Evolutionary conservation across 2,329 filamentous ascomycete species (phyloP), one percentile per base, ranked within the genome.

Genomic region (Ascochyta clinopodiicola): DNA sequence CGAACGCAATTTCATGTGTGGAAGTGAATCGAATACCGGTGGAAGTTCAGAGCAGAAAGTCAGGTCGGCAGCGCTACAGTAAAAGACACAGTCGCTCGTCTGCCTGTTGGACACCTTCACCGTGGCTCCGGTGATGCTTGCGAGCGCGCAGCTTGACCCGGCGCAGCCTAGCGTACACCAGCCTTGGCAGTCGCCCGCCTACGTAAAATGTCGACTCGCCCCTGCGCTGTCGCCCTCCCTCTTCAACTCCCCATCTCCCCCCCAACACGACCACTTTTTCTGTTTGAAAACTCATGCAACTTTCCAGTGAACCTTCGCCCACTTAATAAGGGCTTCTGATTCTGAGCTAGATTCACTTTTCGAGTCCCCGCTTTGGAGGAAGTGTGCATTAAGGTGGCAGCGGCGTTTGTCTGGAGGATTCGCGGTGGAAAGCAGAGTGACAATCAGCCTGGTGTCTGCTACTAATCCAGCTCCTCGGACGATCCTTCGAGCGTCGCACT

Each of bases 291-390:
- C 64, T 59, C 63, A 72, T 74, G 70, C 64, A 67, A 67, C 70
- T 73, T 67, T 62, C 70, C 64, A 64, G 71, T 74, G 71, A 73
- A 66, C 60, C 66, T 61, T 62, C 58, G 72, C 72, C 72, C 71
- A 67, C 63, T 55, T 73, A 72, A 73, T 72, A 73, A 73, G 72
- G 72, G 72, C 70, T 61, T 73, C 68, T 73, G 70, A 71, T 70
- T 62, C 69, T 58, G 68, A 56, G 62, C 67, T 74, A 72, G 69
- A 69, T 66, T 70, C 64, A 57, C 40, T 60, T 66, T 66, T 62
- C 62, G 62, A 63, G 61, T 65, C 66, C 62, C 63, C 68, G 63
- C 66, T 67, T 68, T 68, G 68, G 59, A 63, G 67, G 63, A 67
- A 61, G 63, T 64, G 66, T 67, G 66, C 64, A 61, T 59, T 68